phyloP scores from a whole-genome alignment of 306 rosid species.

The Begonia fuchsioides region DNA sequence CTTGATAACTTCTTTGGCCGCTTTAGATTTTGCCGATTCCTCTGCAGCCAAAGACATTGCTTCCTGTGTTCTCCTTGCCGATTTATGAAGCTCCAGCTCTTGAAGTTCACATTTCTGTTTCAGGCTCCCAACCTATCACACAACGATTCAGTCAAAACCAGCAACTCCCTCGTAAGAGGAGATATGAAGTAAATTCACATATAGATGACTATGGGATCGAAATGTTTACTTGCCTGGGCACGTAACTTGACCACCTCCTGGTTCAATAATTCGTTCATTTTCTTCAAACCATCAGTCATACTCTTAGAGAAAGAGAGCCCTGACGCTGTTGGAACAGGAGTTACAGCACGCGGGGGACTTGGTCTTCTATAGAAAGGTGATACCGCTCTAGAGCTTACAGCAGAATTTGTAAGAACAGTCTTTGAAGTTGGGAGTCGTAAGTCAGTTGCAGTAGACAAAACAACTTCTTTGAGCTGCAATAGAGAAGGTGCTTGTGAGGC shows the following conservation, averaged over 20 bases:
- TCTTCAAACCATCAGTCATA: constrained; percentile 65
- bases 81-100: constrained; percentile 66
- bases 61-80: constrained; percentile 68
- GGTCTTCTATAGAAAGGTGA: constrained; percentile 88
- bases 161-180: too few relatives aligned
- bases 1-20: constrained; percentile 90
- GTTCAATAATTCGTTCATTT: constrained; percentile 76
- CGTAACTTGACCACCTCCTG: constrained; percentile 74
- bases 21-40: constrained; percentile 69
- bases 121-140: constrained; percentile 61
- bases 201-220: constrained; percentile 2
- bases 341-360: constrained; percentile 94
- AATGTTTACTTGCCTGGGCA: constrained; percentile 39
- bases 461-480: constrained; percentile 77
- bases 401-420: constrained; percentile 55
- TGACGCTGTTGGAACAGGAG: constrained; percentile 81
- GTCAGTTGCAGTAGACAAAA: constrained; percentile 53
- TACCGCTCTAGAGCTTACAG: constrained; percentile 68
- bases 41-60: constrained; percentile 72
- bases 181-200: background rate
- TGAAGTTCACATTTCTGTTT: constrained; percentile 64
- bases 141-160: constrained; percentile 1
- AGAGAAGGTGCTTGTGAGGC: constrained; percentile 57
- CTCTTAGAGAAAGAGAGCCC: constrained; percentile 93
- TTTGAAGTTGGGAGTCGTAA: constrained; percentile 57